These are phyloP conservation scores for Choiromyces venosus DNA, from an alignment of 495 filamentous ascomycete genomes.

Conservation along the genomic window DNA sequence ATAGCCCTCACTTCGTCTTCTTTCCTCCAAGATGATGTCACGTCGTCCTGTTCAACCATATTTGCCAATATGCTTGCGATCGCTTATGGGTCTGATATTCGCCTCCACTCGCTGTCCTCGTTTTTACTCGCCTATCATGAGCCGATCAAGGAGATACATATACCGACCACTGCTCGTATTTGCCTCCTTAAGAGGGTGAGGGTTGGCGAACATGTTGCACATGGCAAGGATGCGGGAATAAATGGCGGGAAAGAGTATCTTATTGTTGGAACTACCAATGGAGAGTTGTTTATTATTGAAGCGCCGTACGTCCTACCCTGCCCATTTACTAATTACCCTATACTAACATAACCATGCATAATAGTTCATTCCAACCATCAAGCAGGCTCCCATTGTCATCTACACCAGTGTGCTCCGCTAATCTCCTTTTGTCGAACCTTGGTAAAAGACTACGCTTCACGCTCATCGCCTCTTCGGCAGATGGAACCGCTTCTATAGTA, in stretches of 20 bases:
- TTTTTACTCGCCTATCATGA: conserved; percentile 34
- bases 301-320: conserved; percentile 7
- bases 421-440: conserved; percentile 30
- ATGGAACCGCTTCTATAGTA: conserved; percentile 34
- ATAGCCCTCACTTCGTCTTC: conserved; percentile 16
- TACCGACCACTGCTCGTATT: conserved; percentile 29
- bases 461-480: conserved; percentile 27
- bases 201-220: conserved; percentile 28
- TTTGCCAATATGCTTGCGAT: conserved; percentile 39
- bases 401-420: conserved; percentile 19
- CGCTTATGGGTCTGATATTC: conserved; percentile 26
- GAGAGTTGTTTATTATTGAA: conserved; percentile 31
- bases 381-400: conserved; percentile 32
- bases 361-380: conserved; percentile 20
- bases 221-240: conserved; percentile 21
- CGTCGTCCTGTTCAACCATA: conserved; percentile 27
- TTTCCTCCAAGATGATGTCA: conserved; percentile 3
- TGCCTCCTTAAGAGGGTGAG: conserved; percentile 36
- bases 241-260: conserved; percentile 39
- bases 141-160: conserved; percentile 16
- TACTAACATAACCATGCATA: not conserved
- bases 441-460: conserved; percentile 33
- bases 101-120: conserved; percentile 28
- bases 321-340: not conserved
- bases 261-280: conserved; percentile 25